These are phyloP conservation scores for Umbilicaria muhlenbergii DNA, from an alignment of 495 filamentous ascomycete species.

Conservation along the genomic window DNA sequence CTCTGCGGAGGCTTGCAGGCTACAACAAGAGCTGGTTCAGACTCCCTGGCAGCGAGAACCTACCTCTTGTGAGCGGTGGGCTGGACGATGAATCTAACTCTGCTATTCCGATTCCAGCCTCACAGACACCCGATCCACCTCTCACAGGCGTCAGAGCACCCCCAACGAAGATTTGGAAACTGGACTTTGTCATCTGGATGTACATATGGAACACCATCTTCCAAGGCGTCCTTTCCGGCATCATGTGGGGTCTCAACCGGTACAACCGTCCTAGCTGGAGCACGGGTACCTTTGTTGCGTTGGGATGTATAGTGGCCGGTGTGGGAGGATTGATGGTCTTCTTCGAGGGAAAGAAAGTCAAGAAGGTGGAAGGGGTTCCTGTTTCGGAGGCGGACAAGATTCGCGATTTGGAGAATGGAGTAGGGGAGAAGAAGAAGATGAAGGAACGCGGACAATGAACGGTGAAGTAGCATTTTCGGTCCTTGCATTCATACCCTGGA, in stretches of 20 bases:
- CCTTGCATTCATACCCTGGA: too few relatives aligned
- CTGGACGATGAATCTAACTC: slow-evolving; percentile 18
- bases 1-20: slow-evolving; percentile 42
- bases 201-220: slow-evolving; percentile 65
- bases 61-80: slow-evolving; percentile 3
- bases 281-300: slow-evolving; percentile 56
- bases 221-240: slow-evolving; percentile 49
- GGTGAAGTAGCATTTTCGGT: too few relatives aligned
- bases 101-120: slow-evolving; percentile 38
- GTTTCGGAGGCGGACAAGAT: slow-evolving; percentile 7
- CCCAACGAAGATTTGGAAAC: slow-evolving; percentile 53
- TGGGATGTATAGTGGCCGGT: slow-evolving; percentile 53
- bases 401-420: slow-evolving; percentile 9
- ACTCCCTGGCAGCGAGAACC: slow-evolving; percentile 33
- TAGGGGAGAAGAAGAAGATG: slow-evolving; percentile 8
- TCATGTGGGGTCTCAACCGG: slow-evolving; percentile 70
- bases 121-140: slow-evolving; percentile 36
- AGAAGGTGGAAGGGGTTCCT: slow-evolving; percentile 13
- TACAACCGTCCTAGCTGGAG: slow-evolving; percentile 55
- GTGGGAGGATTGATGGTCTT: slow-evolving; percentile 54
- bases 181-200: slow-evolving; percentile 64
- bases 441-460: background rate
- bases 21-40: slow-evolving; percentile 61
- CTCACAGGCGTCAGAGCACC: slow-evolving; percentile 49
- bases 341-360: slow-evolving; percentile 30